Conservation (phyloP, 768 basidiomycete species). For the Clathrus columnatus region DNA sequence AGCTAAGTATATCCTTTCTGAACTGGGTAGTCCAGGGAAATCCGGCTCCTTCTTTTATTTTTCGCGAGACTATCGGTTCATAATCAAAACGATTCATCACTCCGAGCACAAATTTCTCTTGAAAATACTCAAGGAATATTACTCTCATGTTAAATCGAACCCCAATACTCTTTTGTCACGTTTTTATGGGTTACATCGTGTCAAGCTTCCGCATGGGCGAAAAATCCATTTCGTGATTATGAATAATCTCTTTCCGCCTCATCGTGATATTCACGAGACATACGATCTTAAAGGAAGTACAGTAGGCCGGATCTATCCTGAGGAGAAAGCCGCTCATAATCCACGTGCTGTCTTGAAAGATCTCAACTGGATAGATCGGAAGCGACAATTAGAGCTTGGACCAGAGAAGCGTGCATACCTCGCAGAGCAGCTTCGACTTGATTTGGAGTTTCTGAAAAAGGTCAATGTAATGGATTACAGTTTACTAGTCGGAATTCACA, state of each 20-base stretch:
- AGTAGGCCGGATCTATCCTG: conserved; percentile 78
- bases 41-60: conserved; percentile 99
- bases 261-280: conserved; percentile 95
- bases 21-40: conserved; percentile 96
- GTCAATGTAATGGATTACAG: conserved; percentile 96
- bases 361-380: conserved; percentile 87
- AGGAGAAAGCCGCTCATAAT: conserved; percentile 69
- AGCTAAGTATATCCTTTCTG: conserved; percentile 94
- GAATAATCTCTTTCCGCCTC: conserved; percentile 98
- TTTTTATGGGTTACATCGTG: conserved; percentile 96
- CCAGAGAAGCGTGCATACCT: conserved; percentile 91
- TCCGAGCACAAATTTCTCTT: conserved; percentile 91
- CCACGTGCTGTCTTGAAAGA: conserved; percentile 91
- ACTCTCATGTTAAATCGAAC: conserved; percentile 77
- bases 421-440: conserved; percentile 83
- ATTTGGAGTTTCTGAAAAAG: conserved; percentile 74
- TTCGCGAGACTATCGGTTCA: conserved; percentile 96
- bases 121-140: conserved; percentile 72
- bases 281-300: conserved; percentile 96
- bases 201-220: conserved; percentile 85
- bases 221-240: conserved; percentile 99
- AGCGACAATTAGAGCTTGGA: conserved; percentile 75
- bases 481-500: conserved; percentile 89
- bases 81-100: conserved; percentile 98
- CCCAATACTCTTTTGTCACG: conserved; percentile 90